Conservation (phyloP, 148 eudicot species). For the Vaccinium corymbosum region DNA sequence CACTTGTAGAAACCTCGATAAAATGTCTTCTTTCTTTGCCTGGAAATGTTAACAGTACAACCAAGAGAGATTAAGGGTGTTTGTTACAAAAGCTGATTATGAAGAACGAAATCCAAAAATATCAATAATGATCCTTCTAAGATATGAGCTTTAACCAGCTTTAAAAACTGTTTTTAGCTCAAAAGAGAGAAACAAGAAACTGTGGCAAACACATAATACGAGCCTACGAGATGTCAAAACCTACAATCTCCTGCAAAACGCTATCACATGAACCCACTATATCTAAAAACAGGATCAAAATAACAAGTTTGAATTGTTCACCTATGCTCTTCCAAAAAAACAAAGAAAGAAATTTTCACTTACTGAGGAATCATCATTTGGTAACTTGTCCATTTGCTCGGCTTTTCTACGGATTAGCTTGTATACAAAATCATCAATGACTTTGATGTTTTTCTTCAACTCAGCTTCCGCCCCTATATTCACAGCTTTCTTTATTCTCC, state of each 20-base stretch:
- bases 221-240: background rate
- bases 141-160: background rate
- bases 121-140: background rate
- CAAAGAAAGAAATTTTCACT: slow-evolving; percentile 10
- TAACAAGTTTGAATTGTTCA: too few relatives aligned
- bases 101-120: background rate
- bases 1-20: slow-evolving; percentile 57
- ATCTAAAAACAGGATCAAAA: too few relatives aligned
- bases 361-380: slow-evolving; percentile 29
- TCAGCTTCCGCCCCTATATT: slow-evolving; percentile 59
- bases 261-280: background rate
- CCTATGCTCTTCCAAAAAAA: too few relatives aligned
- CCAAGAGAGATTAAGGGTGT: background rate
- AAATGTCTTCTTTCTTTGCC: slow-evolving; percentile 57
- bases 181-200: background rate
- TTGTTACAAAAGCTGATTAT: background rate
- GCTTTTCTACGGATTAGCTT: slow-evolving; percentile 45
- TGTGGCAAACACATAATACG: background rate
- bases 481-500: slow-evolving; percentile 59
- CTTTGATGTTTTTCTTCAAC: slow-evolving; percentile 34
- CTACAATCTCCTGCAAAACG: background rate
- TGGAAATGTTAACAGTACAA: slow-evolving; percentile 17
- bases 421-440: slow-evolving; percentile 47
- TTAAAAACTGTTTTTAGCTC: background rate
- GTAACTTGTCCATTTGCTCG: slow-evolving; percentile 22